Conservation (phyloP, 2,329 filamentous ascomycete species). For the Huntiella savannae region DNA sequence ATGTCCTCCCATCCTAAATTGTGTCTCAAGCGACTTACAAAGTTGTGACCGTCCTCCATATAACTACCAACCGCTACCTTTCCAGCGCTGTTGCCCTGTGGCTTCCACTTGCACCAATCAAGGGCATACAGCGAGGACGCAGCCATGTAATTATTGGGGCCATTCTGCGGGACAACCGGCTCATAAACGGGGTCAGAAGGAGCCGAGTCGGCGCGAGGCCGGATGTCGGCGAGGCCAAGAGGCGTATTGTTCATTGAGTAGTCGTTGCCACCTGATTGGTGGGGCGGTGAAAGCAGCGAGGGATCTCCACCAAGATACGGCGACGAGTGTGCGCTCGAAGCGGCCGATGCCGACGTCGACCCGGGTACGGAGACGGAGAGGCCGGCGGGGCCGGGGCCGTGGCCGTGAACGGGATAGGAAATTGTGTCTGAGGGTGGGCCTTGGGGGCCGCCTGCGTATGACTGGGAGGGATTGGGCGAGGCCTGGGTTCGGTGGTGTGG, state of each 20-base stretch:
- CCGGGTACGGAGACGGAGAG: conserved; percentile 52
- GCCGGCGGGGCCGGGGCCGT: conserved; percentile 13
- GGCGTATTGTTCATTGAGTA: conserved; percentile 48
- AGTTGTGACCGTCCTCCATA: conserved; percentile 94
- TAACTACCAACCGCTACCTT: conserved; percentile 94
- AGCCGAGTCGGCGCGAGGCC: conserved; percentile 66
- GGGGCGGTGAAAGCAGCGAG: background rate
- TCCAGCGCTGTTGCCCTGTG: conserved; percentile 60
- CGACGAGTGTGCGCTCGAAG: conserved; percentile 22
- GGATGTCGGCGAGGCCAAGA: conserved; percentile 77
- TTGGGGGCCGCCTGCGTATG: no score
- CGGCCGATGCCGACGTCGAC: conserved; percentile 16
- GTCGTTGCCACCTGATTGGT: conserved; percentile 1
- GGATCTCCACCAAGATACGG: conserved; percentile 42
- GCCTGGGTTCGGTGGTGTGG: conserved; percentile 22
- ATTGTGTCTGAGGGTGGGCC: conserved; percentile 24
- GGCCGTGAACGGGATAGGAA: background rate
- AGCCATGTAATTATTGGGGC: conserved; percentile 83
- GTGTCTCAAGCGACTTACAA: conserved; percentile 35
- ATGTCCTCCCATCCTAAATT: conserved; percentile 5
- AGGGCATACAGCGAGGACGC: conserved; percentile 94
- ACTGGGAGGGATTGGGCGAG: no score
- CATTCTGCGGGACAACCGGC: conserved; percentile 40
- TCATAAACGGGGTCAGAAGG: conserved; percentile 59
- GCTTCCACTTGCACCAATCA: conserved; percentile 98